Evolutionary conservation across 1,284 basidiomycete genomes (phyloP), one percentile per base, ranked within the genome.

Genomic region (Inonotus obliquus): DNA sequence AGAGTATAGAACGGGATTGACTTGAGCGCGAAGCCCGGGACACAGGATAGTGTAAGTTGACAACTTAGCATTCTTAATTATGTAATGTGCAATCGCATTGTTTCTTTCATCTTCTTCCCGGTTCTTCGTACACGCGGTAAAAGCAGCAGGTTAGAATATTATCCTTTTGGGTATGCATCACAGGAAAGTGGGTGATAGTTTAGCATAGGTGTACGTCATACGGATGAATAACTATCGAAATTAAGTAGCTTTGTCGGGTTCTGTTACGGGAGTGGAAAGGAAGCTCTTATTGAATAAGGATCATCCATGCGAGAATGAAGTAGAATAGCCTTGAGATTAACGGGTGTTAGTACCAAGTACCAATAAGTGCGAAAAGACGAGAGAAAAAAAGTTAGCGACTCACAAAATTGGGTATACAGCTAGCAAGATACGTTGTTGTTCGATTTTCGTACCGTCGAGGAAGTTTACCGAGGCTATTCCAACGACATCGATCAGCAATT

Each of bases 361-460:
- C 47, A 37, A 19, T 52, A 38, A 29, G 44, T 17, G 29, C 14
- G 39, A 44, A 35, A 21, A 45, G 14, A n/a, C 4, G 7, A 27
- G 11, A 14, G 25, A 61, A 59, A 63, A 55, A 27, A 49, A 53
- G 19, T 19, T 32, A 44, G 1, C 41, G n/a, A 78, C 86, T 76
- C 65, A 92, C 91, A 94, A 78, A 51, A 96, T 77, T 21, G 95
- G 95, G 74, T 97, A 98, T 68, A 97, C 94, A 29, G 95, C 95
- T 41, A 98, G 83, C 60, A 95, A 73, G 57, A 93, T 91, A 39
- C 94, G 83, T 65, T 91, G 90, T 67, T 87, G 89, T 64, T 94
- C 92, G 65, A 98, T 89, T 75, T 91, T 90, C 0, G 94, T 96
- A 7, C 95, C 94, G 68, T 93, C 93, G 68, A 97, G 80, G 75